Evolutionary conservation across 495 filamentous ascomycete genomes (phyloP).

Genomic region (Durotheca rogersii): DNA sequence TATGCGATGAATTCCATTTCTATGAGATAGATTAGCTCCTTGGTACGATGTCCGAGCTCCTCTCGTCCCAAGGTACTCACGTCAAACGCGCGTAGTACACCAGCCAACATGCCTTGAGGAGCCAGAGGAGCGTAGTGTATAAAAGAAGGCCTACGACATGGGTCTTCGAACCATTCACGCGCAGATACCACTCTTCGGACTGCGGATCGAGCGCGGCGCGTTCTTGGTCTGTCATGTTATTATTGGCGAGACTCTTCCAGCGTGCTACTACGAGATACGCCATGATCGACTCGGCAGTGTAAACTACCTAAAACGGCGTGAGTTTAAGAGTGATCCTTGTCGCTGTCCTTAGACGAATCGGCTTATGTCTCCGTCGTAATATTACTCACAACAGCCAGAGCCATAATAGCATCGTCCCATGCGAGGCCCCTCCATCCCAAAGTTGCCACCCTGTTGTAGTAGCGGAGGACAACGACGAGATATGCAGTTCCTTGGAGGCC

Average conservation of each 20-base stretch:
- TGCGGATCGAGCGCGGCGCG: conserved; percentile 41
- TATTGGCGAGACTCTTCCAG: conserved; percentile 50
- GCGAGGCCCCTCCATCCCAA: conserved; percentile 31
- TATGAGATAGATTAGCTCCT: conserved; percentile 2
- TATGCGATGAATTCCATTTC: conserved; percentile 49
- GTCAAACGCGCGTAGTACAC: conserved; percentile 60
- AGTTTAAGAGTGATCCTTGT: not conserved
- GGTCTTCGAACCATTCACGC: conserved; percentile 58
- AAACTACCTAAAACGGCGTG: conserved; percentile 36
- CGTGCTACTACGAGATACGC: conserved; percentile 34
- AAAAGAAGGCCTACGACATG: conserved; percentile 58
- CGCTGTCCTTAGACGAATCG: too few species aligned
- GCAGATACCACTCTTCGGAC: conserved; percentile 47
- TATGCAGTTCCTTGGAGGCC: conserved; percentile 34
- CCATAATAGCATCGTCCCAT: conserved; percentile 57
- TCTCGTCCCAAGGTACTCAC: conserved; percentile 34
- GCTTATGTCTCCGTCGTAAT: not conserved
- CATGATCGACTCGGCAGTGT: conserved; percentile 39
- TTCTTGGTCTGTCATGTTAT: conserved; percentile 53
- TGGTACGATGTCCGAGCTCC: not conserved
- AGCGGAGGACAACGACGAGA: conserved; percentile 31
- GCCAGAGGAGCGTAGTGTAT: conserved; percentile 58
- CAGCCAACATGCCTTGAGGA: conserved; percentile 59
- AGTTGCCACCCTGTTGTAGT: conserved; percentile 26
- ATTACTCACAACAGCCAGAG: conserved; percentile 51